These are phyloP conservation scores for Prunus armeniaca DNA, from an alignment of 306 rosid genomes.

Conservation along the genomic window DNA sequence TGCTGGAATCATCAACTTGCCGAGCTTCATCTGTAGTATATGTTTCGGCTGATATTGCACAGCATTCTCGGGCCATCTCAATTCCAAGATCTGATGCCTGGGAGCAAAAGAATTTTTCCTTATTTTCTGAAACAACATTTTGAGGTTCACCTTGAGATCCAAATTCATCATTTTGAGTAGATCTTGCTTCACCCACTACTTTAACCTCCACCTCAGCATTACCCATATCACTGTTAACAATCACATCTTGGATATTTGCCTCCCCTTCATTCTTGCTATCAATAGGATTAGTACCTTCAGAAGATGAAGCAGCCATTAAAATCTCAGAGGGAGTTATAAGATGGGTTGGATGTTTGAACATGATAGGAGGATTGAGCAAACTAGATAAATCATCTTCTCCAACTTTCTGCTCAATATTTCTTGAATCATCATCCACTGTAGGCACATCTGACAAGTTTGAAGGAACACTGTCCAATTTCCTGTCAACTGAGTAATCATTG, in stretches of 20 bases:
- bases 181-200: slow-evolving; percentile 70
- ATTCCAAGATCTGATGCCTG: slow-evolving; percentile 98
- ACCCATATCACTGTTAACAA: slow-evolving; percentile 51
- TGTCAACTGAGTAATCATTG: slow-evolving; percentile 66
- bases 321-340: slow-evolving; percentile 86
- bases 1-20: slow-evolving; percentile 40
- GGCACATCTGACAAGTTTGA: slow-evolving; percentile 59
- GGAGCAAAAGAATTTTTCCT: slow-evolving; percentile 78
- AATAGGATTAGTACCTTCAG: slow-evolving; percentile 48
- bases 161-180: slow-evolving; percentile 59
- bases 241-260: slow-evolving; percentile 64
- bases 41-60: slow-evolving; percentile 60
- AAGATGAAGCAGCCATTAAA: slow-evolving; percentile 66
- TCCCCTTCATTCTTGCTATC: slow-evolving; percentile 71
- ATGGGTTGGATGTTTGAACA: slow-evolving; percentile 93
- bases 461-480: slow-evolving; percentile 58
- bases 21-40: slow-evolving; percentile 47
- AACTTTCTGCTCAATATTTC: slow-evolving; percentile 56
- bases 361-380: slow-evolving; percentile 51
- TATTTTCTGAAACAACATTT: slow-evolving; percentile 47
- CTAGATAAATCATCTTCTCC: slow-evolving; percentile 63
- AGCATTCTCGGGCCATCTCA: slow-evolving; percentile 83
- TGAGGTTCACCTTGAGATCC: slow-evolving; percentile 52
- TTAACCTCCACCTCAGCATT: slow-evolving; percentile 83
- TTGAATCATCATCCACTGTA: slow-evolving; percentile 48